Evolutionary conservation across 177 flowering plant genomes (phyloP).

Genomic region (Vitis hybrid): DNA sequence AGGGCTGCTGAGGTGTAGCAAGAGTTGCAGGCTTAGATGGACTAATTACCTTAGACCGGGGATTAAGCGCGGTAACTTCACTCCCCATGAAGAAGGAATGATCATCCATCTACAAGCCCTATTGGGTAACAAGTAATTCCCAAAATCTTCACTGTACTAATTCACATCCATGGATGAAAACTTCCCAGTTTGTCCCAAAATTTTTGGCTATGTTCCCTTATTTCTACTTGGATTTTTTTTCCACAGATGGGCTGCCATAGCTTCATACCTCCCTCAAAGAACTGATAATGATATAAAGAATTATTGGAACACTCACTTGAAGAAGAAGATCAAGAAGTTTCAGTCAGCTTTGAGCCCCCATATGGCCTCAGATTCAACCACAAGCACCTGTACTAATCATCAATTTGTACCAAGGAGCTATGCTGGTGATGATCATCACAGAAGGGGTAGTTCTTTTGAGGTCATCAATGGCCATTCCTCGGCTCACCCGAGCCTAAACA

Average conservation of each 20-base stretch:
- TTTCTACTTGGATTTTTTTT: not conserved
- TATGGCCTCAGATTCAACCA: conserved; percentile 23
- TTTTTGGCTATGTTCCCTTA: not conserved
- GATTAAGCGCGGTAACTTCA: conserved; percentile 91
- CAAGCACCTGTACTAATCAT: not conserved
- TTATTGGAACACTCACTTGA: conserved; percentile 95
- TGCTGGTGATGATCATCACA: no score
- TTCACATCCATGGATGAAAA: not conserved
- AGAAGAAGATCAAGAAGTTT: conserved; percentile 82
- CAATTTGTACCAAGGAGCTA: conserved; percentile 12
- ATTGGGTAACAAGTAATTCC: conserved; percentile 84
- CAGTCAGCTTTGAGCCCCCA: conserved; percentile 41
- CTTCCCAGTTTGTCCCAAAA: not conserved
- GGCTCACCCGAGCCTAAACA: conserved; percentile 1
- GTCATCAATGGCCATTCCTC: no score
- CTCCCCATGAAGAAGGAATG: conserved; percentile 93
- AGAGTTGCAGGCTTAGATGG: conserved; percentile 97
- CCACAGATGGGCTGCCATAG: conserved; percentile 95
- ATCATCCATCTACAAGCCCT: conserved; percentile 87
- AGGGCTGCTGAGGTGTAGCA: conserved; percentile 94
- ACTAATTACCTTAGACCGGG: conserved; percentile 95
- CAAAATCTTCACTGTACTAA: not conserved
- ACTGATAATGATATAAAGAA: conserved; percentile 96
- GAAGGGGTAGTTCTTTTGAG: no score
- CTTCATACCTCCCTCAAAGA: conserved; percentile 92